phyloP scores from a whole-genome alignment of 768 basidiomycete genomes.

The Russula foetens region DNA sequence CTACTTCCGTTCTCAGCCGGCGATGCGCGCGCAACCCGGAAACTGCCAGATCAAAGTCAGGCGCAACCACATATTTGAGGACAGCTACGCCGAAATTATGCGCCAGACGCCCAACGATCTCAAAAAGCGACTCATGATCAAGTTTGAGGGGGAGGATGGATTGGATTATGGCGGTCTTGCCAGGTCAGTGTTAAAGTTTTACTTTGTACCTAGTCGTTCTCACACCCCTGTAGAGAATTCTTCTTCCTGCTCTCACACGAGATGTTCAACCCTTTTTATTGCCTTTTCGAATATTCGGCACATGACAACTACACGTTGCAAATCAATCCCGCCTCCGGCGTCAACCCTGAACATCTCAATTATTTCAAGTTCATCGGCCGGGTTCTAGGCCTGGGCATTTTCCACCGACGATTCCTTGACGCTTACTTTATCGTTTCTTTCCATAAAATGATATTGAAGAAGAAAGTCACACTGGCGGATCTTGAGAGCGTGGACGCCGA shows the following conservation, averaged over 20 bases:
- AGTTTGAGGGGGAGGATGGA: slow-evolving; percentile 99
- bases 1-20: slow-evolving; percentile 98
- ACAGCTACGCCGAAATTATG: slow-evolving; percentile 99
- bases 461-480: slow-evolving; percentile 91
- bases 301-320: slow-evolving; percentile 99
- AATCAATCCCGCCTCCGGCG: slow-evolving; percentile 96
- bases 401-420: slow-evolving; percentile 98
- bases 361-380: slow-evolving; percentile 99
- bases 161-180: slow-evolving; percentile 97
- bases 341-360: slow-evolving; percentile 98
- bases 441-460: slow-evolving; percentile 99
- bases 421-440: slow-evolving; percentile 99
- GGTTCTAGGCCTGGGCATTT: slow-evolving; percentile 91
- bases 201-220: background rate
- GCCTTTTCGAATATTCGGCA: slow-evolving; percentile 98
- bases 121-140: slow-evolving; percentile 99
- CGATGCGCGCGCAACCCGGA: slow-evolving; percentile 95
- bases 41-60: slow-evolving; percentile 99
- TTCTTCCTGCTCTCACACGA: slow-evolving; percentile 99
- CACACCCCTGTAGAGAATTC: slow-evolving; percentile 66
- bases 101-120: slow-evolving; percentile 95
- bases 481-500: slow-evolving; percentile 96
- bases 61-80: slow-evolving; percentile 97
- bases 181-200: slow-evolving; percentile 47
- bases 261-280: slow-evolving; percentile 99